These are phyloP conservation scores for Hypoxylon sp. DNA, from an alignment of 2,329 filamentous ascomycete genomes.

Conservation along the genomic window DNA sequence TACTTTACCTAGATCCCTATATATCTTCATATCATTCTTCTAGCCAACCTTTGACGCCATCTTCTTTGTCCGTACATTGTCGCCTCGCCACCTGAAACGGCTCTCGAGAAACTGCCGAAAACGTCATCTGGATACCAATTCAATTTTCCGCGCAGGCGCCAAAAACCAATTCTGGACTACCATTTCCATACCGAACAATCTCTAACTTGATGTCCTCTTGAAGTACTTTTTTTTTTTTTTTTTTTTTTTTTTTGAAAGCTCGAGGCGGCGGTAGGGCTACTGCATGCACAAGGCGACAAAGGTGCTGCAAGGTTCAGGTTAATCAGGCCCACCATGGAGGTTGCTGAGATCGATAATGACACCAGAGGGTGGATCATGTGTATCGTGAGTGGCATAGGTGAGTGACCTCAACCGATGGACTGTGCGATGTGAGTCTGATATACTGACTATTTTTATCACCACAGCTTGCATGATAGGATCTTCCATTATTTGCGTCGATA, in stretches of 20 bases:
- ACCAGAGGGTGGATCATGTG: constrained; percentile 93
- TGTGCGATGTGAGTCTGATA: constrained; percentile 7
- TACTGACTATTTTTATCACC: constrained; percentile 29
- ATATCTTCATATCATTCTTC: neutral
- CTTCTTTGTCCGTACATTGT: constrained; percentile 6
- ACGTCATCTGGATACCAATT: constrained; percentile 5
- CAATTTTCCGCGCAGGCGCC: constrained; percentile 8
- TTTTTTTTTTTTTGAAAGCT: constrained; percentile 15
- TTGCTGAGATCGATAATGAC: constrained; percentile 72
- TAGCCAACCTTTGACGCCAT: neutral
- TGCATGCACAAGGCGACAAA: constrained; percentile 35
- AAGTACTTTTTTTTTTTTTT: constrained; percentile 1
- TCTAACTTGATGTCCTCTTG: no score
- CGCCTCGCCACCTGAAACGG: constrained; percentile 4
- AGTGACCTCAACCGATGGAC: constrained; percentile 44
- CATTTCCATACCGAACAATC: no score
- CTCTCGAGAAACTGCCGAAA: constrained; percentile 26
- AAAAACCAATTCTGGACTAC: no score
- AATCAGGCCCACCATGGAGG: constrained; percentile 50
- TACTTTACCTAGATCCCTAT: neutral
- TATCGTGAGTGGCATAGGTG: constrained; percentile 78
- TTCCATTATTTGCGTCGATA: constrained; percentile 85
- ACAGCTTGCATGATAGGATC: constrained; percentile 76
- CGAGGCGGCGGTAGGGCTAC: constrained; percentile 29
- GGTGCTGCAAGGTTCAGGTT: constrained; percentile 26